These are phyloP conservation scores for Cryphonectria radicalis DNA, from an alignment of 2,329 filamentous ascomycete species.

Conservation along the genomic window DNA sequence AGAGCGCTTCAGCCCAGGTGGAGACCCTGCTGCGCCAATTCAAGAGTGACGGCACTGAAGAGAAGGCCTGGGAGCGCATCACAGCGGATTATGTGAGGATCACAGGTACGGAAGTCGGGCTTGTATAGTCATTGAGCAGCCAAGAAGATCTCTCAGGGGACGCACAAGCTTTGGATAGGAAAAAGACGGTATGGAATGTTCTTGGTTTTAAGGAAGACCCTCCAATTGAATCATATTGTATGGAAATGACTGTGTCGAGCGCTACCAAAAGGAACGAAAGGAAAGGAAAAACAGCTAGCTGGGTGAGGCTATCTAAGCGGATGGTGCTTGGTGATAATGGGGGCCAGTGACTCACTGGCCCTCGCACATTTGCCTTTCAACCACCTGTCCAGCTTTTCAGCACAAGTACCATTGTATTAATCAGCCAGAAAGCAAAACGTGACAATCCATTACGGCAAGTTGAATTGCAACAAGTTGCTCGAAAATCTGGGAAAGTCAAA, in stretches of 20 bases:
- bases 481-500: conserved; percentile 31
- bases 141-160: background rate
- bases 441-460: conserved; percentile 37
- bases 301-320: no score
- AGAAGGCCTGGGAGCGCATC: conserved; percentile 38
- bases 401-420: conserved; percentile 41
- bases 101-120: conserved; percentile 23
- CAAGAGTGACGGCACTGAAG: conserved; percentile 38
- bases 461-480: conserved; percentile 38
- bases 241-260: conserved; percentile 27
- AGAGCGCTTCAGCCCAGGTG: conserved; percentile 31
- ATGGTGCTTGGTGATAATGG: no score
- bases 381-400: conserved; percentile 41
- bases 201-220: background rate
- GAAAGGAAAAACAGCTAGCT: no score
- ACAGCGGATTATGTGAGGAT: conserved; percentile 34
- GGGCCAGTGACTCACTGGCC: no score
- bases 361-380: conserved; percentile 43
- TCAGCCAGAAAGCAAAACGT: conserved; percentile 36
- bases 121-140: background rate
- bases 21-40: conserved; percentile 36
- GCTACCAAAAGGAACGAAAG: no score
- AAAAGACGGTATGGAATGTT: background rate
- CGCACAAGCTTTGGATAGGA: background rate
- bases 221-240: conserved; percentile 7